A percentile compares a stretch with the other conserved stretches of the same genome.
Evolutionary conservation across 257 asterid genomes (phyloP).

Genomic region (Prunella vulgaris): DNA sequence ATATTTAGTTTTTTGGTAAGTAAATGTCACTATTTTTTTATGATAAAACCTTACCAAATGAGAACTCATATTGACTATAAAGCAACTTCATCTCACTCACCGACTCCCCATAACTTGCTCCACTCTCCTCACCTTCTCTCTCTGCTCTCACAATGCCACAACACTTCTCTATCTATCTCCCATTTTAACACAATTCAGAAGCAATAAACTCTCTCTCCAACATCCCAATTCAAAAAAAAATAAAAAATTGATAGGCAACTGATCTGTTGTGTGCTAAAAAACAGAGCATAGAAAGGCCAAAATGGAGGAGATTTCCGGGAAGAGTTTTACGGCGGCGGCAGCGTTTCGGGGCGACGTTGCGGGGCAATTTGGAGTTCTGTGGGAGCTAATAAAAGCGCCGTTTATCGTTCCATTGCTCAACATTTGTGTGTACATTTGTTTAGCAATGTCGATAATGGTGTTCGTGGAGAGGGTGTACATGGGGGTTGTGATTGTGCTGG

Average conservation of each 20-base stretch:
- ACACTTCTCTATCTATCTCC: conserved; percentile 34
- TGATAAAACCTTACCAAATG: neutral
- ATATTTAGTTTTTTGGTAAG: neutral
- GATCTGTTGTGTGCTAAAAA: conserved; percentile 21
- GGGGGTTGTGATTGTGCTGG: conserved; percentile 81
- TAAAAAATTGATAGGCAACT: neutral
- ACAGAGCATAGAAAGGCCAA: conserved; percentile 15
- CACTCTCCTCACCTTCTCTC: conserved; percentile 21
- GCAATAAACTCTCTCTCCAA: too few relatives aligned
- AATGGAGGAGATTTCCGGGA: conserved; percentile 7
- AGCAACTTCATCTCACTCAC: conserved; percentile 36
- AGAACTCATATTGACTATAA: conserved; percentile 55
- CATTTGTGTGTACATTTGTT: conserved; percentile 56
- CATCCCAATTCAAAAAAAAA: too few relatives aligned
- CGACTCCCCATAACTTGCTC: conserved; percentile 48
- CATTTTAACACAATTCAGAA: neutral
- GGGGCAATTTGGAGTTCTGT: conserved; percentile 61
- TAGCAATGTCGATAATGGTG: conserved; percentile 86
- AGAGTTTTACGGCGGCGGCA: too few relatives aligned
- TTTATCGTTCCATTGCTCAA: conserved; percentile 66
- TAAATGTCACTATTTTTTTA: too few relatives aligned
- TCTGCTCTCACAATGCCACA: too few relatives aligned
- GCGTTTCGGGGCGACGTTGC: conserved; percentile 55
- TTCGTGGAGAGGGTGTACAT: conserved; percentile 86
- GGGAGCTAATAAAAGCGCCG: conserved; percentile 87